Base-by-base conservation (phyloP, 331 rosid genomes). In the Arachis monticola region DNA sequence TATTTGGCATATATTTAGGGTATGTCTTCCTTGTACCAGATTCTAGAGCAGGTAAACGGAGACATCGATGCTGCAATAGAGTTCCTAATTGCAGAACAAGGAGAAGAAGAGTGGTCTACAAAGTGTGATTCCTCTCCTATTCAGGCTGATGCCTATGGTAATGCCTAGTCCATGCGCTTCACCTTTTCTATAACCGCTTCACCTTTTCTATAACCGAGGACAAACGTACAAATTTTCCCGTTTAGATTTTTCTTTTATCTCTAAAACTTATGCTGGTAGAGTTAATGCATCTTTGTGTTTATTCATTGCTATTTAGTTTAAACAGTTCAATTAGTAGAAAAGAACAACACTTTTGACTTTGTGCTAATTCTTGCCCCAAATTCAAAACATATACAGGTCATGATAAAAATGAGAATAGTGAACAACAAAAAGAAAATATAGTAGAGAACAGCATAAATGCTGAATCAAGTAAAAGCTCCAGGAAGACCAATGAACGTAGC, bases 1-100 rank as follows among this genome's bases (percentile, higher is more conserved):
- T 38, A 41, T 64, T 59, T 47, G 63, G 59, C 67, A 42, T 76
- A 27, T 45, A 66, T 47, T 60, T 14, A 65, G 70, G 44, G 12
- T 63, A 50, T 76, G 45, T 44, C 69, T 46, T 81, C 74, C 27
- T 79, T 67, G 35, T 70, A 63, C 10, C 82, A 92, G 97, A 80
- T 89, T 86, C 80, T 92, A 73, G 81, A 50, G 40, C 87, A 89
- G 79, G 90, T 89, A 67, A 79, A 83, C 80, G 93, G 93, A 53
- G 91, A 91, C 77, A 87, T 87, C 72, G 89, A 74, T 75, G 88
- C 92, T 22, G 96, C 97, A 47, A 86, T 91, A 80, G 96, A 89
- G 84, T 87, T 89, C 82, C 87, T 91, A 65, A 86, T 91, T 52
- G 96, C 93, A 67, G 96, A 89, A 79, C 88, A 85, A 78, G 93